Base-by-base conservation (phyloP, 345 rosid species). In the Lepidium sativum region DNA sequence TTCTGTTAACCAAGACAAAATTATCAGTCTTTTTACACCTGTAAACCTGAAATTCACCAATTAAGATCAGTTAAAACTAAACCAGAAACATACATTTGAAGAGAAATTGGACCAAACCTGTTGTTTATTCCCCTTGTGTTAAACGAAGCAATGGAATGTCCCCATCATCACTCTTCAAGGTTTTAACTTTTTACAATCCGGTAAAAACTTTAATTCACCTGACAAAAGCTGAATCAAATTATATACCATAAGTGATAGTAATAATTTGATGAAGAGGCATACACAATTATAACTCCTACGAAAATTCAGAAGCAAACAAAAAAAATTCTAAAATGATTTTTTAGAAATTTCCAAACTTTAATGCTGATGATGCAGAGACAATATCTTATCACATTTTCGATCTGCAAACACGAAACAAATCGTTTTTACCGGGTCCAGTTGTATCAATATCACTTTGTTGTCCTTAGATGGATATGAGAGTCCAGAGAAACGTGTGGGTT, bases 121-220 rank as follows among this genome's bases (percentile, higher is more conserved):
- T 78, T 27, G 78, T 79, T 75, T 77, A 74, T 79, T 77, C 29
- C 41, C 57, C 17, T 23, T 70, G 63, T 65, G 52, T 55, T 47
- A 47, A 57, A 72, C 42, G 67, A 80, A 82, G 88, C 80, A 81
- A 85, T 39, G 95, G 77, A 79, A 77, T 70, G 92, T 85, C 97
- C 67, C 91, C 77, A 77, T 87, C 79, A 78, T 79, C 62, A 59
- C 79, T 77, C 89, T 70, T 70, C 84, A 62, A 73, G 59, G 65
- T 75, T 75, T 80, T 77, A 81, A 83, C 48, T 75, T 75, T 80
- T 78, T 79, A 84, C 48, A 34, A 51, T 58, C 68, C 75, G 74
- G 79, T n/a, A 71, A 48, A 17, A 23, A 53, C 34, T 44, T 44
- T 44, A 54, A 54, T 81, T 82, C 65, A 52, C 77, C 86, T 84